phyloP scores from a whole-genome alignment of 129 eudicot genomes.

The Arctium minus region DNA sequence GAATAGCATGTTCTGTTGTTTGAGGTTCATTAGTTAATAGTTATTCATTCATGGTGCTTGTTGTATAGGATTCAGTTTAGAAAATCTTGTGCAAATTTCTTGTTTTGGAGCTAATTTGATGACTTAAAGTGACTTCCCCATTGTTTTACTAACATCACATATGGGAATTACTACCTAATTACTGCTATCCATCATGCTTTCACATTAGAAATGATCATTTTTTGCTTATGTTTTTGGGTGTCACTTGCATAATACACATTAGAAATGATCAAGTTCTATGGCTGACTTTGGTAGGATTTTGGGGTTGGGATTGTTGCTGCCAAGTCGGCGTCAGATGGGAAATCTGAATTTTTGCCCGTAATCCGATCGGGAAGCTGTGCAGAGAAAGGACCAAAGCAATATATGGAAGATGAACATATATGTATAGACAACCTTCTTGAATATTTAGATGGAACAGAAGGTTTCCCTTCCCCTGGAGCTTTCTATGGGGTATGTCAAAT shows the following conservation, averaged over 20 bases:
- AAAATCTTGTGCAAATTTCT: background rate
- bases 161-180: background rate
- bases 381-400: conserved; percentile 81
- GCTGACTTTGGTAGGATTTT: conserved; percentile 47
- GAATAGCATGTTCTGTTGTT: conserved; percentile 2
- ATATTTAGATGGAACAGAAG: conserved; percentile 45
- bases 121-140: background rate
- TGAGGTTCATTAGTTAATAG: background rate
- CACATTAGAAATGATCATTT: background rate
- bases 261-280: background rate
- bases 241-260: no score
- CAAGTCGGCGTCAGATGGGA: conserved; percentile 54
- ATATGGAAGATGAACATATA: conserved; percentile 92
- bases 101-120: background rate
- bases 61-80: background rate
- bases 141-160: background rate
- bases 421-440: conserved; percentile 70
- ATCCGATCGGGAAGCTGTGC: conserved; percentile 91
- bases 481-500: conserved; percentile 72
- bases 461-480: conserved; percentile 73
- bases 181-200: background rate
- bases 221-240: background rate
- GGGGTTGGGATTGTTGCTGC: conserved; percentile 34
- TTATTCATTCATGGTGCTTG: background rate
- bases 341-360: conserved; percentile 50